phyloP scores from a whole-genome alignment of 306 rosid genomes.

The Quercus glauca region DNA sequence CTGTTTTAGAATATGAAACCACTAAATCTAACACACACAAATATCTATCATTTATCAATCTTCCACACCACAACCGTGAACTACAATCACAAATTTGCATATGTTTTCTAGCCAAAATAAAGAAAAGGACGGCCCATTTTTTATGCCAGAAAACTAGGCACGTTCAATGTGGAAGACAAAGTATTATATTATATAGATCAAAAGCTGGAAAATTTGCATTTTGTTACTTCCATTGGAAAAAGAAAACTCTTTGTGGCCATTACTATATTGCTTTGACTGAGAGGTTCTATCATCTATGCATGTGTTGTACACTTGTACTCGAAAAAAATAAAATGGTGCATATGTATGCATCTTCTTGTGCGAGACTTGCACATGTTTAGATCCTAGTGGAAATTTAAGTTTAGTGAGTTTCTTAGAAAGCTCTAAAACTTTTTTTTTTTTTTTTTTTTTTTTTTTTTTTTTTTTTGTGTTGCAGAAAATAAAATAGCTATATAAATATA shows the following conservation, averaged over 20 bases:
- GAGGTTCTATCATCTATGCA: too few species aligned
- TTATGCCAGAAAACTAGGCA: not conserved
- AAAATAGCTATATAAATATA: conserved; percentile 20
- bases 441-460: too few species aligned
- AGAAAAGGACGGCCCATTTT: too few species aligned
- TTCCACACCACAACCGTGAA: not conserved
- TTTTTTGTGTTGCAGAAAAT: not conserved
- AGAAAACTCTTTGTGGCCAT: too few species aligned
- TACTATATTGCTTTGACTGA: too few species aligned
- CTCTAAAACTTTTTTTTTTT: not conserved
- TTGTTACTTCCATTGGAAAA: not conserved
- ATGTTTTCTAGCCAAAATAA: too few species aligned
- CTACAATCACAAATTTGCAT: too few species aligned
- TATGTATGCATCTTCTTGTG: conserved; percentile 4
- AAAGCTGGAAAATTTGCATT: not conserved
- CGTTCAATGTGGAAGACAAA: not conserved
- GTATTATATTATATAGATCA: not conserved
- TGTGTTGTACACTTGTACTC: not conserved
- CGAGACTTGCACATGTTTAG: conserved; percentile 14
- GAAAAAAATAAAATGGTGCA: not conserved
- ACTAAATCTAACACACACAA: not conserved
- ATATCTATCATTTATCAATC: not conserved
- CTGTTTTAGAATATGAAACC: too few species aligned
- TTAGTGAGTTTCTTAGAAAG: not conserved
- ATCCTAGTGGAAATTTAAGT: conserved; percentile 10